Evolutionary conservation across 1,139 yeast genomes (phyloP).

Genomic region (Saccharomyces hybrid): DNA sequence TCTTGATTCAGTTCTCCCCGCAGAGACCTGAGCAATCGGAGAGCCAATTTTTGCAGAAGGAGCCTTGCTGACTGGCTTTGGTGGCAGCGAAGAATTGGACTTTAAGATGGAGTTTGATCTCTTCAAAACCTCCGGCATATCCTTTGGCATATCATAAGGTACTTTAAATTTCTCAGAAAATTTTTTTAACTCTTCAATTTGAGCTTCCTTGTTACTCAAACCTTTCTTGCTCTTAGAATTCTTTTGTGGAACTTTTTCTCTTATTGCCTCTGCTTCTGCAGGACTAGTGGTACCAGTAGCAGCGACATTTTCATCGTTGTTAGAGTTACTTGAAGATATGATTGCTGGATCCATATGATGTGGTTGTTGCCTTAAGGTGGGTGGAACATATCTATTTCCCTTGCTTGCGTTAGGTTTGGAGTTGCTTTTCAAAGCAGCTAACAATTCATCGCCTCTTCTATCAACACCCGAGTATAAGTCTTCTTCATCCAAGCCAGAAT

Average conservation of each 20-base stretch:
- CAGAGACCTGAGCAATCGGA: constrained; percentile 19
- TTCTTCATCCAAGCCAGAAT: constrained; percentile 87
- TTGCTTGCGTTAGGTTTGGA: constrained; percentile 22
- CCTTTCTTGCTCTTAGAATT: constrained; percentile 17
- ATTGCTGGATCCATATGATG: constrained; percentile 75
- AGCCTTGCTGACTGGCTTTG: constrained; percentile 3
- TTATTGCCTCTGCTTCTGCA: constrained; percentile 10
- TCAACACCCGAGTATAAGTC: constrained; percentile 90
- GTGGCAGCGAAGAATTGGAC: constrained; percentile 2
- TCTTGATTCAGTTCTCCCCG: constrained; percentile 18
- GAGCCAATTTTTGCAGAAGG: constrained; percentile 9
- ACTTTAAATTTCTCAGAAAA: constrained; percentile 80
- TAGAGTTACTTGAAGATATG: constrained; percentile 37
- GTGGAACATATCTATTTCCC: constrained; percentile 39
- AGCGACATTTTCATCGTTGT: constrained; percentile 5
- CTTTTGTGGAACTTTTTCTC: constrained; percentile 27
- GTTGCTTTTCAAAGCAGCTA: constrained; percentile 48
- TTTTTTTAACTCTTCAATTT: constrained; percentile 70
- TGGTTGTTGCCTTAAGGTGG: constrained; percentile 57
- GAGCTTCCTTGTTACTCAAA: constrained; percentile 43
- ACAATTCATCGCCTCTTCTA: constrained; percentile 52
- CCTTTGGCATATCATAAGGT: constrained; percentile 66
- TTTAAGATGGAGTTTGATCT: constrained; percentile 1
- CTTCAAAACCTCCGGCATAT: constrained; percentile 55
- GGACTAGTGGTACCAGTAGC: constrained; percentile 12